These are phyloP conservation scores for Scutellaria baicalensis DNA, from an alignment of 257 asterid genomes.

Conservation along the genomic window DNA sequence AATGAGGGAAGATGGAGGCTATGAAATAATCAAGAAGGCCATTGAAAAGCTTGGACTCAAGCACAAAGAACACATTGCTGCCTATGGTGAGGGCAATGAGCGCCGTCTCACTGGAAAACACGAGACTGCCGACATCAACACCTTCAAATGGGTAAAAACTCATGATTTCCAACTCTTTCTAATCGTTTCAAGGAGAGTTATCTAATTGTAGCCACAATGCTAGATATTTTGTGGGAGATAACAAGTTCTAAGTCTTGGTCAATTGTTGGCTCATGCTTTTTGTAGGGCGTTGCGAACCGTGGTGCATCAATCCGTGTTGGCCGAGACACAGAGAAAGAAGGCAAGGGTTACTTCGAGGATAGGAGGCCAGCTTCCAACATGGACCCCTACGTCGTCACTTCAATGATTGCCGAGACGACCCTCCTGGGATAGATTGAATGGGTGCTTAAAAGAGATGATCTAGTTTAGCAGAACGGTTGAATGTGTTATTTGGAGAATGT, in stretches of 20 bases:
- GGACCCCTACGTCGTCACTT: conserved; percentile 90
- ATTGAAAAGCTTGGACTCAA: conserved; percentile 63
- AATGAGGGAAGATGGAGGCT: conserved; percentile 79
- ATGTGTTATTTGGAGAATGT: background rate
- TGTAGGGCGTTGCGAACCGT: conserved; percentile 92
- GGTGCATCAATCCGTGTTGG: conserved; percentile 93
- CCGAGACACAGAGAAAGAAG: conserved; percentile 82
- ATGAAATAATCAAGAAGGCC: conserved; percentile 71
- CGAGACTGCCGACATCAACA: conserved; percentile 69
- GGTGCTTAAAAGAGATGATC: background rate
- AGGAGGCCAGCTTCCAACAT: conserved; percentile 93
- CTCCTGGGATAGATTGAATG: conserved; percentile 46
- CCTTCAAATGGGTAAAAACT: conserved; percentile 68
- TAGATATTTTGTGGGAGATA: too few species aligned
- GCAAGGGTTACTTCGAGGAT: conserved; percentile 94
- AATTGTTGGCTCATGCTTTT: background rate
- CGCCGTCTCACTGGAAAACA: conserved; percentile 92
- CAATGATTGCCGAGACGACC: conserved; percentile 94
- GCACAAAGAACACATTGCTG: conserved; percentile 95
- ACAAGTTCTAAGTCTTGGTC: background rate
- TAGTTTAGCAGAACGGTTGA: background rate
- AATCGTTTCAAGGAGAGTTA: background rate
- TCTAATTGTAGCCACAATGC: too few species aligned
- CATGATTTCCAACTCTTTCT: background rate
- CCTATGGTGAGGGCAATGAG: conserved; percentile 91